Evolutionary conservation across 176 grass and related monocot species (phyloP).

Genomic region (Dactylis glomerata): DNA sequence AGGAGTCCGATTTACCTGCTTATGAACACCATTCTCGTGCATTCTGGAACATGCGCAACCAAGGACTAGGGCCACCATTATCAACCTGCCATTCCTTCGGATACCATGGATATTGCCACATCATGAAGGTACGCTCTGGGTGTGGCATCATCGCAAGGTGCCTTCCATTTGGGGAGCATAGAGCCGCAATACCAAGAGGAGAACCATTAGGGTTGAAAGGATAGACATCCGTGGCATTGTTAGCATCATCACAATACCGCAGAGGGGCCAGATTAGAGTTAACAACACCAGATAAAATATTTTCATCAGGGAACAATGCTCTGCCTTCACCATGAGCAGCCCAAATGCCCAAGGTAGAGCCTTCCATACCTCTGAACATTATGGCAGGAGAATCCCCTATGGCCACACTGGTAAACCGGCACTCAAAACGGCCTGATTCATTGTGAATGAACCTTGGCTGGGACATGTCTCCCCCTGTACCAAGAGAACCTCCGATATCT

Average conservation of each 20-base stretch:
- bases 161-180: constrained; percentile 87
- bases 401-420: constrained; percentile 72
- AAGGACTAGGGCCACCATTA: constrained; percentile 74
- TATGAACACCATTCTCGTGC: constrained; percentile 75
- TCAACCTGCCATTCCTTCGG: constrained; percentile 84
- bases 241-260: constrained; percentile 71
- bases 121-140: constrained; percentile 95
- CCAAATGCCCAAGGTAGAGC: constrained; percentile 81
- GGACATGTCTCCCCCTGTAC: constrained; percentile 59
- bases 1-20: constrained; percentile 30
- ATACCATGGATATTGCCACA: constrained; percentile 98
- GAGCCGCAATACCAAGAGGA: constrained; percentile 68
- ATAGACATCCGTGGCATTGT: constrained; percentile 66
- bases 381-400: constrained; percentile 70
- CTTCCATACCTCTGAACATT: constrained; percentile 93
- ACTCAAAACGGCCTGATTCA: constrained; percentile 82
- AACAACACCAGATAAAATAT: constrained; percentile 48
- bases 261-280: constrained; percentile 63
- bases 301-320: constrained; percentile 72
- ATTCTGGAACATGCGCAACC: constrained; percentile 92
- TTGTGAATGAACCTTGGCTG: constrained; percentile 97
- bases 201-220: constrained; percentile 99
- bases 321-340: constrained; percentile 82
- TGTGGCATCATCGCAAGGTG: constrained; percentile 98
- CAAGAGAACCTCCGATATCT: constrained; percentile 51